These are phyloP conservation scores for thale cress (Arabidopsis thaliana) DNA, from an alignment of 345 rosid species.

Conservation along the genomic window DNA sequence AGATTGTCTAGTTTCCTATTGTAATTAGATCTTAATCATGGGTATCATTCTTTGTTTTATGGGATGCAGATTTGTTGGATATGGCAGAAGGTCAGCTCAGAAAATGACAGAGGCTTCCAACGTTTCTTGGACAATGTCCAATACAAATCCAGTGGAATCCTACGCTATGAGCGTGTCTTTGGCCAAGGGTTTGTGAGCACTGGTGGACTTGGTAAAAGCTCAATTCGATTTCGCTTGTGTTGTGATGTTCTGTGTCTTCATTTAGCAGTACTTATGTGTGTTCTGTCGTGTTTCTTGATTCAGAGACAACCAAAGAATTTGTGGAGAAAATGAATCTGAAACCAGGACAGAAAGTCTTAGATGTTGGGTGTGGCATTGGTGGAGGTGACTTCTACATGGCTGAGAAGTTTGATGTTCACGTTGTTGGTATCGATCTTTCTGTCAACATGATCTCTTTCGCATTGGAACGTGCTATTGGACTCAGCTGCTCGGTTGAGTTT, in stretches of 20 bases:
- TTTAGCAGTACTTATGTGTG: not conserved
- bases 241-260: not conserved
- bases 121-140: slow-evolving; percentile 95
- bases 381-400: slow-evolving; percentile 99
- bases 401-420: slow-evolving; percentile 79
- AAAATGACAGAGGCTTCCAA: slow-evolving; percentile 88
- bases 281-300: slow-evolving; percentile 35
- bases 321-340: slow-evolving; percentile 83
- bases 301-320: slow-evolving; percentile 98
- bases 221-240: not conserved
- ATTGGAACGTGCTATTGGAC: slow-evolving; percentile 93
- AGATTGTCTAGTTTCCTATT: slow-evolving; percentile 6
- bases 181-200: slow-evolving; percentile 98
- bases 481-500: slow-evolving; percentile 84
- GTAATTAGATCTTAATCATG: not conserved
- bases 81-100: slow-evolving; percentile 83
- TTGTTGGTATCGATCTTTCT: slow-evolving; percentile 93
- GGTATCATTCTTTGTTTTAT: slow-evolving; percentile 22
- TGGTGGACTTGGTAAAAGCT: slow-evolving; percentile 80
- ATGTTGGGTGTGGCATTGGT: slow-evolving; percentile 99
- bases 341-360: slow-evolving; percentile 92
- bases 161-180: slow-evolving; percentile 92
- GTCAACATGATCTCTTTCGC: slow-evolving; percentile 95
- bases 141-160: slow-evolving; percentile 80
- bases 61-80: slow-evolving; percentile 89